Base-by-base conservation (phyloP, 1,284 basidiomycete genomes). In the Sphagnurus paluster region DNA sequence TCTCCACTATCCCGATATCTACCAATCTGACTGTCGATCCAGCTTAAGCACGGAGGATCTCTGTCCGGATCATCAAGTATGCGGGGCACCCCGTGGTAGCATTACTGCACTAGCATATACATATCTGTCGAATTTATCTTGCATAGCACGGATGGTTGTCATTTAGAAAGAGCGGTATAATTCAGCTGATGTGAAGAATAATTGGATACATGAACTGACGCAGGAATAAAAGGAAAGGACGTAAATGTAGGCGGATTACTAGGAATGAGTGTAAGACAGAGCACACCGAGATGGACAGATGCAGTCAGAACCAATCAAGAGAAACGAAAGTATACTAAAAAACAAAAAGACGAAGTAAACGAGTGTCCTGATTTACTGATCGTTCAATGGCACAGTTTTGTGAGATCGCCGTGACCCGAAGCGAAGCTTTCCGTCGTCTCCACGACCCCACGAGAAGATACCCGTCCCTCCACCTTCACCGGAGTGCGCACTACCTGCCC, bases 361-460 rank as follows among this genome's bases (percentile, higher is more conserved):
- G 43, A 45, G 39, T 42, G 40, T 50, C 42, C 41, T 39, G 30
- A 37, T 50, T 50, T 57, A 58, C 56, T 62, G 64, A 50, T 71
- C 69, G 36, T 58, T 59, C 21, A 58, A 54, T 16, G 68, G 65
- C 40, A 71, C 62, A 41, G 77, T 76, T 65, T 76, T 84, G 36
- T 75, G 70, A 30, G 83, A 84, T 52, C 86, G 75, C 53, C 76
- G 71, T 19, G 86, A 82, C 28, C 86, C 86, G 63, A 89, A 89
- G 43, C 84, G 77, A 44, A 79, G 69, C 57, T 80, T 80, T 11
- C 77, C 71, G 56, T 73, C 76, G 13, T 80, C 77, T 10, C 72
- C 64, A 23, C 77, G 67, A 3, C 72, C 77, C 77, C 77, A 80
- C 0, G 80, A 81, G 63, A 89, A 88, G 46, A 89, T 67, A 2